These are phyloP conservation scores for Mycena vulgaris DNA, from an alignment of 768 basidiomycete genomes.

Conservation along the genomic window DNA sequence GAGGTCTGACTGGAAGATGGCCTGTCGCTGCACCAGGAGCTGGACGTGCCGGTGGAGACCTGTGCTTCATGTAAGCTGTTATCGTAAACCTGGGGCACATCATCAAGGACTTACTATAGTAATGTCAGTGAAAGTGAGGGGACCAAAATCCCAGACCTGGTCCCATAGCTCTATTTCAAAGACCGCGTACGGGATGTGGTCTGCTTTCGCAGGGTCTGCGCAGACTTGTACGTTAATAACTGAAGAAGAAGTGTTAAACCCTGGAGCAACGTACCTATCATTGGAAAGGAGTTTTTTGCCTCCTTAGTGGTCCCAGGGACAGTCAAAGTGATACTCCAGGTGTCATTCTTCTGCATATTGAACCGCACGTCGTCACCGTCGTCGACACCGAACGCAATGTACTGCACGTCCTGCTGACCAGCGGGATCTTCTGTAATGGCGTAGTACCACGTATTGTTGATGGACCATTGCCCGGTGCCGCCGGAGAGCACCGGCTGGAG, in stretches of 20 bases:
- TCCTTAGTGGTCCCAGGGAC: conserved; percentile 27
- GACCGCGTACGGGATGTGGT: conserved; percentile 25
- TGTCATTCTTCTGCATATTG: conserved; percentile 27
- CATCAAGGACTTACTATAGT: conserved; percentile 11
- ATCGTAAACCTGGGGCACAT: conserved; percentile 5
- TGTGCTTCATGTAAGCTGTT: conserved; percentile 18
- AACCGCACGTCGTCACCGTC: conserved; percentile 25
- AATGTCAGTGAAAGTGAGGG: conserved; percentile 28
- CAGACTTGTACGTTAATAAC: conserved; percentile 5
- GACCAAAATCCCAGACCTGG: conserved; percentile 27
- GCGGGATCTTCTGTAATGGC: conserved; percentile 25
- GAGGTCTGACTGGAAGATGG: conserved; percentile 22
- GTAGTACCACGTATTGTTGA: conserved; percentile 31
- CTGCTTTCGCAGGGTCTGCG: conserved; percentile 26
- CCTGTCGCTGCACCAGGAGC: conserved; percentile 25
- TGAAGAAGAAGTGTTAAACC: conserved; percentile 8
- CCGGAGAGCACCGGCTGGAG: conserved; percentile 31
- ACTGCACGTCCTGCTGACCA: conserved; percentile 26
- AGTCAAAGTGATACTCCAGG: conserved; percentile 30
- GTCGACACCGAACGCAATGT: conserved; percentile 24
- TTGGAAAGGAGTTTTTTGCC: conserved; percentile 24
- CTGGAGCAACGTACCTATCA: conserved; percentile 24
- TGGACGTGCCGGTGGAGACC: conserved; percentile 25
- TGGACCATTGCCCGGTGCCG: conserved; percentile 26
- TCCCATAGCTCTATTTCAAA: conserved; percentile 28